Base-by-base conservation (phyloP, 2,329 filamentous ascomycete species). In the Acephala macrosclerotiorum region DNA sequence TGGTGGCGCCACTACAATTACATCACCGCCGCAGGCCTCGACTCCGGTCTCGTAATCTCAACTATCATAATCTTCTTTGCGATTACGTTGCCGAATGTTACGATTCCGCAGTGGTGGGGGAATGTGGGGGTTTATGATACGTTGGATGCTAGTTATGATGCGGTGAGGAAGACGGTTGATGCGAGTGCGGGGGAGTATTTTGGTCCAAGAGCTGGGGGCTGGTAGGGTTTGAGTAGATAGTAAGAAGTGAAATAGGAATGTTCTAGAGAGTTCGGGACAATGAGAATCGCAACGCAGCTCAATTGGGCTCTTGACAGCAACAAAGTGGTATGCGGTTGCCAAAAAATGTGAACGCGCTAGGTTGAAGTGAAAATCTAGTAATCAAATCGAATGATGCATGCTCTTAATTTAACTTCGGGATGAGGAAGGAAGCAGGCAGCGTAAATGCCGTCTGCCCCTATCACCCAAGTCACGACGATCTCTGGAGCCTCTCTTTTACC, bases 1-100 rank as follows among this genome's bases (percentile, higher is more conserved):
- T 93, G 90, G 91, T 93, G 91, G 91, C 80, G 90, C 77, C 87
- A 89, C 75, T 93, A 92, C 80, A 93, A 93, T 80, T 93, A 93
- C 75, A 84, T 92, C 75, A 87, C 89, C 0, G 91, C 90, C 20
- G 90, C 90, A 0, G 90, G 87, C 1, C 80, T 93, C 35, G 91
- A 93, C 75, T 86, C 86, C 58, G 91, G 90, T 5, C 82, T 92
- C 7, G 86, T 89, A 12, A 76, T 92, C 18, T 85, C 84, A 26
- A 91, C 89, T 0, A 84, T 93, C 36, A 77, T 93, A 64, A 89
- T 93, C 65, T 91, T 93, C 80, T 87, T 93, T 68, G 85, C 87
- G 0, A 87, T 93, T 67, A 87, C 87, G 1, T 78, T 93, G 69
- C 85, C 87, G 25, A 79, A 84, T n/a, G 84, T 89, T 47, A 78